Base-by-base conservation (phyloP, 1,284 basidiomycete species). In the Tilletia indica region DNA sequence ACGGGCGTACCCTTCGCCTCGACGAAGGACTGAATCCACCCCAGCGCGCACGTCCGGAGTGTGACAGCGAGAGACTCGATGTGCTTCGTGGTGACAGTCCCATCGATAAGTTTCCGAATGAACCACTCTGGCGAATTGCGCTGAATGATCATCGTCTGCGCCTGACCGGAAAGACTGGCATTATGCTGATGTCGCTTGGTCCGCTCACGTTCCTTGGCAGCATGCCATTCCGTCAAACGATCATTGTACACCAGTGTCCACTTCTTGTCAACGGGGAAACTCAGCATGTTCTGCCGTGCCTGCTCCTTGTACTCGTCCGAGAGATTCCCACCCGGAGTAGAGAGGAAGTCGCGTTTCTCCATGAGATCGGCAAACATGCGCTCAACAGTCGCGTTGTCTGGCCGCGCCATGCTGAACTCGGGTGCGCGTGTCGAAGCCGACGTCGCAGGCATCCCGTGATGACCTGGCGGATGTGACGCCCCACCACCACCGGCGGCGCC, bases 221-320 rank as follows among this genome's bases (percentile, higher is more conserved):
- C 90, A 78, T 89, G 90, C 90, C 91, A 93, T 56, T 91, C 89
- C 71, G 91, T 88, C 70, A 91, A 90, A 79, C 92, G 91, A 78
- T 93, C 91, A 76, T 90, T 93, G 83, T 92, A 89, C 11, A 98
- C 92, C 81, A 98, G 90, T 74, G 88, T 88, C 95, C 95, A 98
- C 85, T 97, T 98, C 83, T 93, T 93, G 68, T 94, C 92, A 63
- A 77, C 70, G 66, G 73, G 74, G 70, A 84, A 84, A 42, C 71
- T 73, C 70, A 82, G 73, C 80, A 84, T 82, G 75, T 81, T 83
- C 42, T 74, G 74, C 5, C 75, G 70, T 19, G 77, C 78, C 4
- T 74, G 77, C 25, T 81, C 74, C 49, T 82, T 79, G 67, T 78
- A 71, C 39, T 76, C 77, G 63, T 82, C 77, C 2, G 81, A 75